Evolutionary conservation across 345 rosid species (phyloP).

Genomic region (Hibiscus tridactylites): DNA sequence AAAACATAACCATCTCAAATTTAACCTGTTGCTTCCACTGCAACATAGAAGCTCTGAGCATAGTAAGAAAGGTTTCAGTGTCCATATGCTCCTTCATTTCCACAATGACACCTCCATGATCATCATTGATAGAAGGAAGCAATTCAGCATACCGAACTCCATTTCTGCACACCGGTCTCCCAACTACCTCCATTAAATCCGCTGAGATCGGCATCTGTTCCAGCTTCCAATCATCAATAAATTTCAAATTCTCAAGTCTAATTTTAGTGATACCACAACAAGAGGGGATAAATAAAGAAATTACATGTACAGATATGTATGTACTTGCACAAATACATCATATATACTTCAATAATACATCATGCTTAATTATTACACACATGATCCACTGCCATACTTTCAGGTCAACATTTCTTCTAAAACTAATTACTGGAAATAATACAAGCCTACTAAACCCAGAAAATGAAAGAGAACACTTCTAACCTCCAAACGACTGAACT

Average conservation of each 20-base stretch:
- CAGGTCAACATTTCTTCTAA: neutral
- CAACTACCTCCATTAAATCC: neutral
- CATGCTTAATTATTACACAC: neutral
- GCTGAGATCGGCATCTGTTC: conserved; percentile 15
- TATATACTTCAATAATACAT: neutral
- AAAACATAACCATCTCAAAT: neutral
- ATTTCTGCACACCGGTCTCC: conserved; percentile 13
- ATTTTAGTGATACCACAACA: neutral
- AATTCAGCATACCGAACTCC: conserved; percentile 24
- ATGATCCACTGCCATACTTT: neutral
- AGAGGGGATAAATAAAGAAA: neutral
- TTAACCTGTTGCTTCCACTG: conserved; percentile 50
- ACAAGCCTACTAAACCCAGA: neutral
- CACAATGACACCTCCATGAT: conserved; percentile 49
- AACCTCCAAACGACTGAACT: neutral
- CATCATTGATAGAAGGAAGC: conserved; percentile 42
- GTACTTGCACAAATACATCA: neutral
- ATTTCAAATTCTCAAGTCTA: neutral
- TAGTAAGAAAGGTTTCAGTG: conserved; percentile 27
- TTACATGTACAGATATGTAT: neutral
- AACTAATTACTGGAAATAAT: neutral
- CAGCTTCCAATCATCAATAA: neutral
- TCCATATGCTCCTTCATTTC: conserved; percentile 47
- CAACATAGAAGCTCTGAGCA: conserved; percentile 35
- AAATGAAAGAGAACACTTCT: neutral